Base-by-base conservation (phyloP, 2,329 filamentous ascomycete species). In the Fusarium citri region DNA sequence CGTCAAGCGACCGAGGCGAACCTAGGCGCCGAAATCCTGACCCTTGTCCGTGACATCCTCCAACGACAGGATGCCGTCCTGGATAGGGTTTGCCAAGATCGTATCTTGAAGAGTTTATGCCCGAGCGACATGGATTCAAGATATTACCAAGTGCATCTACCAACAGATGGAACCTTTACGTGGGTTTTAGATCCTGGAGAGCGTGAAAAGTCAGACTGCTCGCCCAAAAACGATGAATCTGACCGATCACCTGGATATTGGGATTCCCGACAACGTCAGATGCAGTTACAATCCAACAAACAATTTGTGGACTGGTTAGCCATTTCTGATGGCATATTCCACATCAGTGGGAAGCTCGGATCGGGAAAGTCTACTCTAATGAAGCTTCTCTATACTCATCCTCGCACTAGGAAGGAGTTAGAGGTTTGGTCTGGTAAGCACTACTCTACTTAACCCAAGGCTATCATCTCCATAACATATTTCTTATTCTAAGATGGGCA, bases 131-230 rank as follows among this genome's bases (percentile, higher is more conserved):
- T 37, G 34, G 18, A 37, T 12, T 37, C 6, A 2, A 37, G 34
- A 37, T 37, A n/a, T 37, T 0, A 37, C 10, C 34, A 37, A 37
- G 34, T 37, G 6, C 34, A 37, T n/a, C 18, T 37, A 0, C 34
- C 34, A 4, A 18, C 6, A n/a, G 10, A 37, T n/a, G 18, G 18
- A 37, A 37, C 34, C 0, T 37, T 37, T n/a, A 4, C 6, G 6
- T 37, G 34, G 34, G 18, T 37, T 37, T 12, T 37, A 5, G 18
- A 7, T 37, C 34, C 34, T n/a, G 18, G 12, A 0, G 5, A n/a
- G 18, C 0, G 0, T n/a, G 6, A 7, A 6, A 18, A 10, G 9
- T 34, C 5, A 18, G 8, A 18, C 5, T 1, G 0, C 31, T 6
- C 16, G 0, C 1, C 31, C 8, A 18, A 18, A 3, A 0, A 34